Conservation (phyloP, 2,329 filamentous ascomycete species). For the Tolypocladium amazonense region DNA sequence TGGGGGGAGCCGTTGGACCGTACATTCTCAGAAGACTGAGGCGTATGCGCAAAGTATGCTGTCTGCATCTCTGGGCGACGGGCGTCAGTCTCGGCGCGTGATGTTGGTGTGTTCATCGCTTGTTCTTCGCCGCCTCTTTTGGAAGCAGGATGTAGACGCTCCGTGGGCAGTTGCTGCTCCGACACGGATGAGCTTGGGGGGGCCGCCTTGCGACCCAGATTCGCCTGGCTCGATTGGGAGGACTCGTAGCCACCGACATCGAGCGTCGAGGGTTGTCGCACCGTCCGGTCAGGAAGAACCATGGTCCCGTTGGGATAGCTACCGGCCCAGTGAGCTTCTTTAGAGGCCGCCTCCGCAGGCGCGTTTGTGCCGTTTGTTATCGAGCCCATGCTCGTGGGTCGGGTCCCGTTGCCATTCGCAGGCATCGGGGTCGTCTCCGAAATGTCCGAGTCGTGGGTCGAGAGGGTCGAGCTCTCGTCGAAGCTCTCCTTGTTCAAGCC, state of each 20-base stretch:
- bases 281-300: constrained; percentile 18
- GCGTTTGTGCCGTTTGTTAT: constrained; percentile 44
- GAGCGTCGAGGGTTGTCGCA: constrained; percentile 8
- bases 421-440: constrained; percentile 33
- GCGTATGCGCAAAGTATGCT: not conserved
- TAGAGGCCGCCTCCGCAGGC: constrained; percentile 18
- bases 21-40: constrained; percentile 9
- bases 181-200: not conserved
- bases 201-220: not conserved
- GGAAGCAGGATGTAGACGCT: not conserved
- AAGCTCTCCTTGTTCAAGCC: constrained; percentile 40
- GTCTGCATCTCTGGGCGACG: constrained; percentile 12
- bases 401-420: constrained; percentile 31
- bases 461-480: constrained; percentile 43
- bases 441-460: constrained; percentile 39
- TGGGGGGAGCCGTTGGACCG: constrained; percentile 30
- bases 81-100: constrained; percentile 1
- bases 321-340: constrained; percentile 13
- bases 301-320: constrained; percentile 15
- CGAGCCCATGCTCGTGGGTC: constrained; percentile 46
- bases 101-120: not conserved
- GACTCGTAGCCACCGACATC: constrained; percentile 7
- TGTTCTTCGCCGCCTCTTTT: not conserved
- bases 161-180: not conserved
- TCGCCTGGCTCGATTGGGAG: not conserved